A percentile compares a stretch with the other conserved stretches of the same genome.
These are phyloP conservation scores for Agroathelia rolfsii DNA, from an alignment of 1,284 basidiomycete genomes.

Conservation along the genomic window DNA sequence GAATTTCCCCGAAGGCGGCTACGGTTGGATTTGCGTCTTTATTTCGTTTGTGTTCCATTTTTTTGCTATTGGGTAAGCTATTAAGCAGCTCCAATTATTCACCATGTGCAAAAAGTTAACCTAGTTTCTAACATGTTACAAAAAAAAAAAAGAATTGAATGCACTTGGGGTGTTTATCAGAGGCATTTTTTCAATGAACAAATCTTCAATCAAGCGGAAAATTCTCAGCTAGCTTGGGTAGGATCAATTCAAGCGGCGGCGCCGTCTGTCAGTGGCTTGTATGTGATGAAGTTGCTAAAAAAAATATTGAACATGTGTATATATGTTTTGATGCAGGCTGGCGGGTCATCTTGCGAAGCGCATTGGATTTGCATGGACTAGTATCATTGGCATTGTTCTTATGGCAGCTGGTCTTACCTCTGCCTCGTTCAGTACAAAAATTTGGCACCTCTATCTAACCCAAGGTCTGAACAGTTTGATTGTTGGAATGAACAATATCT, in stretches of 20 bases:
- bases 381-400: conserved; percentile 5
- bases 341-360: conserved; percentile 5
- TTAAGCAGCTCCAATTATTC: no score
- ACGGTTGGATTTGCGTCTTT: conserved; percentile 9
- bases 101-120: no score
- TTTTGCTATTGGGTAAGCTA: conserved; percentile 9
- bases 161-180: conserved; percentile 9
- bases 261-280: conserved; percentile 8
- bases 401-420: conserved; percentile 7
- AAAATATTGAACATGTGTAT: not conserved
- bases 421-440: conserved; percentile 7
- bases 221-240: conserved; percentile 8
- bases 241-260: conserved; percentile 9
- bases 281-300: no score
- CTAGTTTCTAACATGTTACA: no score
- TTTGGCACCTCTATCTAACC: conserved; percentile 9
- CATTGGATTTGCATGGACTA: conserved; percentile 6
- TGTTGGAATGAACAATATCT: no score
- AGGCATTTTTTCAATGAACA: conserved; percentile 6
- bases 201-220: conserved; percentile 3
- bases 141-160: no score
- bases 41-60: conserved; percentile 8
- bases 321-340: conserved; percentile 3
- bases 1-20: no score
- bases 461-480: no score